Conservation (phyloP, 768 basidiomycete genomes). For the Termitomyces heimii region DNA sequence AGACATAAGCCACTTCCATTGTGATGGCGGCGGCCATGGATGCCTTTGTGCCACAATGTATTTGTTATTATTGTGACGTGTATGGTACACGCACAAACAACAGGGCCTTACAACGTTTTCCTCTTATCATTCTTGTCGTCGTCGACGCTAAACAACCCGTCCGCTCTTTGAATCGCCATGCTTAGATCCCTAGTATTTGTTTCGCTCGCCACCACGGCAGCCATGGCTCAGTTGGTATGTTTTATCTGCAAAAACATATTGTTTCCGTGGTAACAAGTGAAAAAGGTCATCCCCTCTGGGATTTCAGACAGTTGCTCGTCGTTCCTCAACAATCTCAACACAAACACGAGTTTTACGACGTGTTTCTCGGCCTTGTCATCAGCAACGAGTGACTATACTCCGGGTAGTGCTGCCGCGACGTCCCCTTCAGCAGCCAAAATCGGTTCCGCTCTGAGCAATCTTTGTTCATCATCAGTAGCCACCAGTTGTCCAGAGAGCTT, state of each 20-base stretch:
- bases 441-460: conserved; percentile 38
- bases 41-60: conserved; percentile 17
- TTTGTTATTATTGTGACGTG: conserved; percentile 27
- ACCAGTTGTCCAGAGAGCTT: conserved; percentile 48
- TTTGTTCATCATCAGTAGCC: conserved; percentile 48
- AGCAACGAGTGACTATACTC: conserved; percentile 50
- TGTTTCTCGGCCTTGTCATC: conserved; percentile 63
- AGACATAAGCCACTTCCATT: background rate
- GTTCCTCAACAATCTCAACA: conserved; percentile 63
- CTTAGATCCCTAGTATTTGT: conserved; percentile 50
- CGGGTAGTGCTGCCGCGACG: conserved; percentile 36
- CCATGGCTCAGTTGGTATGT: conserved; percentile 44
- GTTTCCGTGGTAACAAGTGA: conserved; percentile 14
- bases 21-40: background rate
- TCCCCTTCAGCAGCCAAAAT: conserved; percentile 38
- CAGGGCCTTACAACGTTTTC: conserved; percentile 11
- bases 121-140: conserved; percentile 22
- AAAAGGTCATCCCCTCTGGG: conserved; percentile 50
- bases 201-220: conserved; percentile 45
- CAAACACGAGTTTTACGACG: conserved; percentile 42
- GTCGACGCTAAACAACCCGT: conserved; percentile 37
- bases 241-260: background rate
- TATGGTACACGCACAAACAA: conserved; percentile 16
- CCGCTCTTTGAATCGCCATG: conserved; percentile 43
- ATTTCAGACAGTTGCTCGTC: conserved; percentile 48